These are phyloP conservation scores for Boletus bicolor DNA, from an alignment of 768 basidiomycete species.

Conservation along the genomic window DNA sequence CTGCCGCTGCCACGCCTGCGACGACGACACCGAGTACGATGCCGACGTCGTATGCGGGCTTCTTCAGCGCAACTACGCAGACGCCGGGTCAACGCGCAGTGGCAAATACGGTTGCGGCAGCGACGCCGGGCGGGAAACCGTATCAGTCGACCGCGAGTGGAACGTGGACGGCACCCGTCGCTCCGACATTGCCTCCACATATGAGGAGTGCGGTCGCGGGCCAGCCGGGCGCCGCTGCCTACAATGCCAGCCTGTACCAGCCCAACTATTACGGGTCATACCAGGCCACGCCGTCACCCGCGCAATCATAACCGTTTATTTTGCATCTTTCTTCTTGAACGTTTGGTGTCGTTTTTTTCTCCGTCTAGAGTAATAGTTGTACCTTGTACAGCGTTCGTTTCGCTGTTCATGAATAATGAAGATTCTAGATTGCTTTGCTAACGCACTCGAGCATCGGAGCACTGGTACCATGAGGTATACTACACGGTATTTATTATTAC, in stretches of 20 bases:
- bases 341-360: background rate
- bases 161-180: conserved; percentile 27
- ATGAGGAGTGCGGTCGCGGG: conserved; percentile 30
- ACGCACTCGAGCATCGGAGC: background rate
- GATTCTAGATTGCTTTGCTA: background rate
- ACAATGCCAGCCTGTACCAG: conserved; percentile 24
- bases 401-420: conserved; percentile 21
- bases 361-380: conserved; percentile 22
- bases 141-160: conserved; percentile 27
- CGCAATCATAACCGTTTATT: conserved; percentile 22
- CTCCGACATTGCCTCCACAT: conserved; percentile 43
- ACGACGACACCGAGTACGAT: conserved; percentile 28
- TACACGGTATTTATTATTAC: no score
- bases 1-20: conserved; percentile 5
- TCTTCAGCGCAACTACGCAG: conserved; percentile 35
- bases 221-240: conserved; percentile 21
- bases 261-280: conserved; percentile 34
- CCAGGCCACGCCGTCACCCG: conserved; percentile 31
- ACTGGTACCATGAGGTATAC: background rate
- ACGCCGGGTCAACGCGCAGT: conserved; percentile 45
- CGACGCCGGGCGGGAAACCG: conserved; percentile 28
- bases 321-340: background rate
- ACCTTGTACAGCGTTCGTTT: conserved; percentile 7
- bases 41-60: conserved; percentile 39
- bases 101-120: conserved; percentile 48